A percentile compares a stretch with the other conserved stretches of the same genome.
phyloP scores from a whole-genome alignment of 2,329 filamentous ascomycete species.

The Teratosphaeria pseudoeucalypti region DNA sequence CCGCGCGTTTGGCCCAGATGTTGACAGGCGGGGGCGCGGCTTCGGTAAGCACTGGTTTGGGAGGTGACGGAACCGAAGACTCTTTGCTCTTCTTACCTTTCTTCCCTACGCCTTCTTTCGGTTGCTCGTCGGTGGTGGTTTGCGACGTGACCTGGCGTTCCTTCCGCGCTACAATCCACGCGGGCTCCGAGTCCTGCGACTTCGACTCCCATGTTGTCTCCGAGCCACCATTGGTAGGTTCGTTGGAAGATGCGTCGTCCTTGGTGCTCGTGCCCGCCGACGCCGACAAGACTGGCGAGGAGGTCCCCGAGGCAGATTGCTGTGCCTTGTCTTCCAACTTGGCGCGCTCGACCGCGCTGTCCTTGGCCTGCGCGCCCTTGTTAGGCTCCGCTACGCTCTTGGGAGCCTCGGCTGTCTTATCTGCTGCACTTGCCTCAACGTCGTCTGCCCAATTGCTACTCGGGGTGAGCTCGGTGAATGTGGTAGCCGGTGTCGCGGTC shows the following conservation, averaged over 20 bases:
- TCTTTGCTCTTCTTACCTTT: constrained; percentile 16
- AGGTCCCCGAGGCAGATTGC: constrained; percentile 20
- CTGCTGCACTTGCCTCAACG: constrained; percentile 31
- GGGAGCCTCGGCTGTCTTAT: constrained; percentile 27
- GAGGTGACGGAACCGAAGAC: constrained; percentile 21
- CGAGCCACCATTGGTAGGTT: constrained; percentile 46
- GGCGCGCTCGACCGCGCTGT: constrained; percentile 20
- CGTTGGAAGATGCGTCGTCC: constrained; percentile 51
- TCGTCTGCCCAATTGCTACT: constrained; percentile 39
- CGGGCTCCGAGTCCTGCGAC: constrained; percentile 51
- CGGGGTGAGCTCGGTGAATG: constrained; percentile 26
- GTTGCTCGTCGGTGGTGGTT: constrained; percentile 2
- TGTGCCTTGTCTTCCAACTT: constrained; percentile 19
- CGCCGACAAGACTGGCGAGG: constrained; percentile 46
- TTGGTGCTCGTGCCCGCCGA: constrained; percentile 46
- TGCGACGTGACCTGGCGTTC: constrained; percentile 19
- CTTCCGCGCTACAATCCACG: constrained; percentile 47
- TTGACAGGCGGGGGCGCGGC: constrained; percentile 79
- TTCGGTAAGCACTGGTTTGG: constrained; percentile 58
- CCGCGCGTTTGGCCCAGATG: constrained; percentile 71
- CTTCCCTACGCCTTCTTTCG: constrained; percentile 4
- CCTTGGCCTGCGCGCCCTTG: constrained; percentile 18
- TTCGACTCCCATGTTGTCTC: constrained; percentile 60
- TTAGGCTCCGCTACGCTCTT: constrained; percentile 14
- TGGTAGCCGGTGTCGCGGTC: constrained; percentile 32